phyloP scores from a whole-genome alignment of 306 rosid species.

The Lupinus albus region DNA sequence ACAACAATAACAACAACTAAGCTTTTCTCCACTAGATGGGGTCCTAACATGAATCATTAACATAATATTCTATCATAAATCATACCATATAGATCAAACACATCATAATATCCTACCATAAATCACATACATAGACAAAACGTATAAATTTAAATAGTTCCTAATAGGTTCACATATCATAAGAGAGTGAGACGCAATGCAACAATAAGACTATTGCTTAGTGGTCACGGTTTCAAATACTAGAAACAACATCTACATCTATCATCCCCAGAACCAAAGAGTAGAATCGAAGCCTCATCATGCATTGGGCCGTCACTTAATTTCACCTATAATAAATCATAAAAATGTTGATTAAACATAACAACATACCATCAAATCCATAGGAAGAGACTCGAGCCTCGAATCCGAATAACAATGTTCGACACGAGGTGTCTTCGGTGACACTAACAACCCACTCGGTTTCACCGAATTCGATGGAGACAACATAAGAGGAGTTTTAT shows the following conservation, averaged over 20 bases:
- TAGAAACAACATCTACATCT: too few species aligned
- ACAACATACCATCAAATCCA: slow-evolving; percentile 87
- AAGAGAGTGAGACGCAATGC: too few species aligned
- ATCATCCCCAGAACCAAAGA: too few species aligned
- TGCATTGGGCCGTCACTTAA: too few species aligned
- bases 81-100: background rate
- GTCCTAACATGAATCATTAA: background rate
- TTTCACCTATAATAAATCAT: background rate
- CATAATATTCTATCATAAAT: too few species aligned
- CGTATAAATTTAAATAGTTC: background rate
- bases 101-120: background rate
- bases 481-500: slow-evolving; percentile 68
- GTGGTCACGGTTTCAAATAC: too few species aligned
- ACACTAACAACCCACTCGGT: slow-evolving; percentile 52
- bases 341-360: slow-evolving; percentile 30
- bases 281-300: too few species aligned
- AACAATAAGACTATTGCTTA: too few species aligned
- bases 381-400: slow-evolving; percentile 79
- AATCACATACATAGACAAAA: background rate
- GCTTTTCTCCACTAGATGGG: background rate
- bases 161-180: too few species aligned
- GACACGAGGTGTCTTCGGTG: slow-evolving; percentile 69
- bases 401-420: slow-evolving; percentile 67
- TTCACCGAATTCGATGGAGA: slow-evolving; percentile 72
- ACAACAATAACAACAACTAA: background rate